Percentiles rank a stretch among this genome's conserved stretches.
Conservation (phyloP, 148 eudicot species). For the Drosera capensis region DNA sequence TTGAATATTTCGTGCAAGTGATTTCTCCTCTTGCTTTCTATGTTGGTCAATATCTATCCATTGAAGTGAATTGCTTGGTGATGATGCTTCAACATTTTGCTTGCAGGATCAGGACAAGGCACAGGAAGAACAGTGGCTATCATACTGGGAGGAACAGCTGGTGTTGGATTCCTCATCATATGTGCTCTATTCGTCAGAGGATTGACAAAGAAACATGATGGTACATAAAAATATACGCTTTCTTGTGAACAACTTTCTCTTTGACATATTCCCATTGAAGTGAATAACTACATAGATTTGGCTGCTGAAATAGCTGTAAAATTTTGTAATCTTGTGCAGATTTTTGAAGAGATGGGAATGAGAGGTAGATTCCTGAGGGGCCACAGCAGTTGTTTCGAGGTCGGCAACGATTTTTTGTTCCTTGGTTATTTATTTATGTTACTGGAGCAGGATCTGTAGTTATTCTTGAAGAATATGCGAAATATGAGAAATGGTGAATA, state of each 20-base stretch:
- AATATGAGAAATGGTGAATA: not conserved
- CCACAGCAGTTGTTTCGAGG: constrained; percentile 15
- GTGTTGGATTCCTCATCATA: constrained; percentile 72
- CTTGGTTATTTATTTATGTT: constrained; percentile 3
- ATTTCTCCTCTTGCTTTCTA: not conserved
- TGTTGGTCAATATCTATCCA: not conserved
- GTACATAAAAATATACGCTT: constrained; percentile 18
- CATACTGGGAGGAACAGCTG: constrained; percentile 88
- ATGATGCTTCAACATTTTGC: constrained; percentile 1
- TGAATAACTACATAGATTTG: not conserved
- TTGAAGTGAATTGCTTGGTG: not conserved
- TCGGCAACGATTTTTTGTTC: constrained; percentile 12
- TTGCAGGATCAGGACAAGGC: constrained; percentile 50
- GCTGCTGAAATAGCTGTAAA: not conserved
- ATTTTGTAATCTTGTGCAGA: constrained; percentile 41
- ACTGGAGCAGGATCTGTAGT: not conserved
- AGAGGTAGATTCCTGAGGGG: constrained; percentile 13
- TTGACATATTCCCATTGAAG: not conserved
- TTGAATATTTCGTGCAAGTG: not conserved
- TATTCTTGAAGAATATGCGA: not conserved
- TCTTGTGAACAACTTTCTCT: not conserved
- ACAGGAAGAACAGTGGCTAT: constrained; percentile 90
- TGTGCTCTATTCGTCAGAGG: constrained; percentile 56
- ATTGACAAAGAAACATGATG: constrained; percentile 70
- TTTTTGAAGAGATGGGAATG: constrained; percentile 24